A percentile compares a stretch with the other conserved stretches of the same genome.
Evolutionary conservation across 352 stramenopile species (phyloP).

Genomic region (Pythium rhizo-oryzae): DNA sequence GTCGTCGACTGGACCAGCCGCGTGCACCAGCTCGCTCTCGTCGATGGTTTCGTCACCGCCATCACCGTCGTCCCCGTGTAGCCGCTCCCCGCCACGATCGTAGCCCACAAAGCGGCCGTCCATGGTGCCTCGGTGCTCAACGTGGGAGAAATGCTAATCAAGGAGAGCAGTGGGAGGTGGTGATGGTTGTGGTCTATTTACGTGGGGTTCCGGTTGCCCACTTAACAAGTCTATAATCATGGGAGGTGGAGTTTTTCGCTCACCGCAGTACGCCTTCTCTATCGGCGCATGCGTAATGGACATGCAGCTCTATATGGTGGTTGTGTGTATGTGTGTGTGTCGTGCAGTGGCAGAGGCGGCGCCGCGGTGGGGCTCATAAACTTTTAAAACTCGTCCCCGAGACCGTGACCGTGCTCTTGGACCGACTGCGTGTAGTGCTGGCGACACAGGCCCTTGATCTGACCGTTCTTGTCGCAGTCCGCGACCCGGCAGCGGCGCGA

Average conservation of each 20-base stretch:
- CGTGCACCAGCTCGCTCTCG: background rate
- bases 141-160: no score
- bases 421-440: slow-evolving; percentile 50
- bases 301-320: slow-evolving; percentile 18
- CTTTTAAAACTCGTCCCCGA: slow-evolving; percentile 11
- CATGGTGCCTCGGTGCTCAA: no score
- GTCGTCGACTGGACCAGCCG: background rate
- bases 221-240: slow-evolving; percentile 3
- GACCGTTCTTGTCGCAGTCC: slow-evolving; percentile 82
- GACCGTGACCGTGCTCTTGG: slow-evolving; percentile 22
- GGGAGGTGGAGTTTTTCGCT: background rate
- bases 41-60: slow-evolving; percentile 3
- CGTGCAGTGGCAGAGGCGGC: background rate
- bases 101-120: slow-evolving; percentile 13
- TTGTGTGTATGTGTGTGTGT: background rate
- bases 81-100: background rate
- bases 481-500: slow-evolving; percentile 67
- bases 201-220: slow-evolving; percentile 1
- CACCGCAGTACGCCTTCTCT: background rate
- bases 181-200: slow-evolving; percentile 7
- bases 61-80: background rate
- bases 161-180: background rate
- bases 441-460: slow-evolving; percentile 79
- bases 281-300: background rate
- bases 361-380: slow-evolving; percentile 8